These are phyloP conservation scores for Geopyxis carbonaria DNA, from an alignment of 495 filamentous ascomycete genomes.

Conservation along the genomic window DNA sequence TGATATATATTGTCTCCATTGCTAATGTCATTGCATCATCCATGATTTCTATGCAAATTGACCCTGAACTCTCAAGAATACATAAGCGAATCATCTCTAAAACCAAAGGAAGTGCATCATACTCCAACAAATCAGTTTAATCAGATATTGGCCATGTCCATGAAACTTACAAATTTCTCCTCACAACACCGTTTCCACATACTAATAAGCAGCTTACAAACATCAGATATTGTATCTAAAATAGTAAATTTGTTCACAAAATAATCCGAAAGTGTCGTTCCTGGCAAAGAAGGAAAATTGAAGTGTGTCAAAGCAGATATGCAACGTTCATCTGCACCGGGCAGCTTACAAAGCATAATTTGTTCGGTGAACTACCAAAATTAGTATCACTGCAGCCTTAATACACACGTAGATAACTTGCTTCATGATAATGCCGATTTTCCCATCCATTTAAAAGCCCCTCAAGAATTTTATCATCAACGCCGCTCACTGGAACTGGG, in stretches of 20 bases:
- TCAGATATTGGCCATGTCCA: constrained; percentile 7
- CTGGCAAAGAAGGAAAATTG: constrained; percentile 38
- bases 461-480: constrained; percentile 24
- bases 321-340: constrained; percentile 33
- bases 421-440: constrained; percentile 27
- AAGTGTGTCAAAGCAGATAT: constrained; percentile 36
- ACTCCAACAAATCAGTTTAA: constrained; percentile 27
- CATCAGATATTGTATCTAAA: constrained; percentile 23
- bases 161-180: constrained; percentile 36
- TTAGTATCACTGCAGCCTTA: background rate
- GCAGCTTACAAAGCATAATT: constrained; percentile 39
- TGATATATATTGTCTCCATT: constrained; percentile 40
- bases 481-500: constrained; percentile 8
- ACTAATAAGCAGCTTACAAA: constrained; percentile 36
- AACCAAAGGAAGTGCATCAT: constrained; percentile 40
- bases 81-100: constrained; percentile 39
- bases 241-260: constrained; percentile 37
- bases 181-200: constrained; percentile 47
- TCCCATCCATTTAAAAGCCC: too few species aligned
- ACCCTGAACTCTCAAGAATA: constrained; percentile 33
- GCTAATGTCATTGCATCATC: constrained; percentile 37
- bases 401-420: background rate
- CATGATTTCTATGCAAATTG: constrained; percentile 33
- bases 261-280: constrained; percentile 37
- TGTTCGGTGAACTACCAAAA: constrained; percentile 36